Conservation (phyloP, 352 stramenopile species). For the Peronospora destructor region DNA sequence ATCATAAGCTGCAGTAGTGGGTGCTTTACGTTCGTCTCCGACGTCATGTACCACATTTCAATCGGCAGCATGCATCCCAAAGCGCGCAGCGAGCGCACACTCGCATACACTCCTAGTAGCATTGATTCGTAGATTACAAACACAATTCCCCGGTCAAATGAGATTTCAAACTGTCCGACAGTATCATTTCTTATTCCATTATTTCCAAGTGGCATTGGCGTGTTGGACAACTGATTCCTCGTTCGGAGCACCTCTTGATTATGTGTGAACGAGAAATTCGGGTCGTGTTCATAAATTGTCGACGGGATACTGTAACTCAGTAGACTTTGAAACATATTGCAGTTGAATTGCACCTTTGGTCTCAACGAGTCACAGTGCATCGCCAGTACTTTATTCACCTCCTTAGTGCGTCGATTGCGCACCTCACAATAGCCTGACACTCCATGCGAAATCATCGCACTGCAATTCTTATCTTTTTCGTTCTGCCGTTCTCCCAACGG, state of each 20-base stretch:
- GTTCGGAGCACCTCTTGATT: constrained; percentile 22
- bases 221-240: constrained; percentile 26
- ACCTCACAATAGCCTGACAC: constrained; percentile 56
- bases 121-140: constrained; percentile 59
- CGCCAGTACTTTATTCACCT: constrained; percentile 38
- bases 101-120: constrained; percentile 50
- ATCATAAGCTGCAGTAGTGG: constrained; percentile 37
- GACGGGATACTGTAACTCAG: constrained; percentile 47
- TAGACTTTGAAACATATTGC: constrained; percentile 49
- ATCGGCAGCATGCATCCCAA: constrained; percentile 46
- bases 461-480: constrained; percentile 40
- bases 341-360: constrained; percentile 40
- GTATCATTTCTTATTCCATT: constrained; percentile 27
- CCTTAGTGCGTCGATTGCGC: constrained; percentile 33
- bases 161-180: constrained; percentile 25
- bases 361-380: constrained; percentile 63
- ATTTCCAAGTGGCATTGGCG: constrained; percentile 14
- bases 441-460: constrained; percentile 27
- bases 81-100: constrained; percentile 40
- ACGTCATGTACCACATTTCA: constrained; percentile 49
- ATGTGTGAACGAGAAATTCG: constrained; percentile 30
- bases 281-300: constrained; percentile 48
- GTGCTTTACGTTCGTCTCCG: constrained; percentile 32
- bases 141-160: constrained; percentile 43
- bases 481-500: constrained; percentile 33